These are phyloP conservation scores for Didymella exigua DNA, from an alignment of 2,329 filamentous ascomycete genomes.

Conservation along the genomic window DNA sequence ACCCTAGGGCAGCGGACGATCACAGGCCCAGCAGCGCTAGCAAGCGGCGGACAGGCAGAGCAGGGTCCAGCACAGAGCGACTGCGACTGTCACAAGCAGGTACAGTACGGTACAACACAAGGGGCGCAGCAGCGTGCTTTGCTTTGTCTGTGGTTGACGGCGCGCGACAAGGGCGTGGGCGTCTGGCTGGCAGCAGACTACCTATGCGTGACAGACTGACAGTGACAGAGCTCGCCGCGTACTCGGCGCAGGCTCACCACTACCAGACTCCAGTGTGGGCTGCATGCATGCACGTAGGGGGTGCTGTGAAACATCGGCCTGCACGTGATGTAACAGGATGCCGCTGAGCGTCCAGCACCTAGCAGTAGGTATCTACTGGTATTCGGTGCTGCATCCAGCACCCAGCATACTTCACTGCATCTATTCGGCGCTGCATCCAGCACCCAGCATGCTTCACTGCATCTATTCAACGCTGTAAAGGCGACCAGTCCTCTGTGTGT, in stretches of 20 bases:
- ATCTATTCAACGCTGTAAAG: too few species aligned
- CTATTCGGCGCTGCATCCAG: too few species aligned
- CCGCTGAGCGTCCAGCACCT: too few species aligned
- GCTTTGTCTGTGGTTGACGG: not conserved
- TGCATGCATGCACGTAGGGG: constrained; percentile 30
- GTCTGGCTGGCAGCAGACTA: not conserved
- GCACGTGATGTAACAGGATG: constrained; percentile 20
- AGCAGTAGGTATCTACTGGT: too few species aligned
- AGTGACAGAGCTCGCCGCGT: not conserved
- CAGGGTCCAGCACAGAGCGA: constrained; percentile 7
- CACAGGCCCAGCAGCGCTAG: constrained; percentile 13
- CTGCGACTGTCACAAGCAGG: not conserved
- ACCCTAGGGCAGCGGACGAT: constrained; percentile 8
- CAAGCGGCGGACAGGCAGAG: not conserved
- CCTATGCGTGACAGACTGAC: not conserved
- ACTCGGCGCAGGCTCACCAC: not conserved
- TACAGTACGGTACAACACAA: too few species aligned
- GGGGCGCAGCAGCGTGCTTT: not conserved
- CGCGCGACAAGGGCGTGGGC: not conserved
- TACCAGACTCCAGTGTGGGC: too few species aligned
- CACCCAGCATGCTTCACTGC: not conserved
- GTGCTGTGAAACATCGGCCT: constrained; percentile 15
- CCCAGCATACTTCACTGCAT: not conserved
- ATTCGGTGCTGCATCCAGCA: too few species aligned
- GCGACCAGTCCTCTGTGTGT: not conserved